Base-by-base conservation (phyloP, 441 rosid species). In the Oxalis stricta region DNA sequence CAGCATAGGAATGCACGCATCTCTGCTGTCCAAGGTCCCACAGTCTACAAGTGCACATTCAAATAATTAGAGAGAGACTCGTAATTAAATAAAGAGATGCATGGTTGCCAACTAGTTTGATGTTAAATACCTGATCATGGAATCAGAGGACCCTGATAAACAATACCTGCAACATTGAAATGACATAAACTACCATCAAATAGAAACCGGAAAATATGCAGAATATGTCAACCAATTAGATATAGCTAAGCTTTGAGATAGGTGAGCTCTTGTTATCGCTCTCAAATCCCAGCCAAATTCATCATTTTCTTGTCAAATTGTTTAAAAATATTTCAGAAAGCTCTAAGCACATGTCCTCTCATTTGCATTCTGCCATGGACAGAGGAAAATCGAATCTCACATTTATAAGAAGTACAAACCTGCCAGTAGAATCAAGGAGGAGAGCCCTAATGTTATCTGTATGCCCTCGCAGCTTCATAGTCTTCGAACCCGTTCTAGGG, bases 1-100 rank as follows among this genome's bases (percentile, higher is more conserved):
- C 99, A 5, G 97, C 97, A 70, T 92, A 92, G 43, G 99, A 87
- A 73, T 92, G 97, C 60, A 92, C 48, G 56, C 99, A 92, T 43
- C 97, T 82, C 70, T 92, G 97, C 78, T 87, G 97, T 53, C 97
- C 97, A 64, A 87, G 83, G 69, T 92, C 99, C 99, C 99, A 92
- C 44, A 92, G 68, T 72, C 99, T 92, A 64, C 42, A 51, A 50
- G n/a, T 35, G 37, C 21, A 20, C 50, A 55, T 33, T 37, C 43
- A 18, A 56, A 53, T 55, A 65, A 41, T 61, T 52, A 56, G 53
- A 43, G 57, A 29, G 29, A 47, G 59, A 17, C 15, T 22, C 29
- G 16, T 32, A 44, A 35, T 36, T 38, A 32, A 31, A 38, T 38
- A 41, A 11, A 12, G 33, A 33, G 5, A 30, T 29, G 47, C 43